These are phyloP conservation scores for Leccinum boreale DNA, from an alignment of 768 basidiomycete species.

Conservation along the genomic window DNA sequence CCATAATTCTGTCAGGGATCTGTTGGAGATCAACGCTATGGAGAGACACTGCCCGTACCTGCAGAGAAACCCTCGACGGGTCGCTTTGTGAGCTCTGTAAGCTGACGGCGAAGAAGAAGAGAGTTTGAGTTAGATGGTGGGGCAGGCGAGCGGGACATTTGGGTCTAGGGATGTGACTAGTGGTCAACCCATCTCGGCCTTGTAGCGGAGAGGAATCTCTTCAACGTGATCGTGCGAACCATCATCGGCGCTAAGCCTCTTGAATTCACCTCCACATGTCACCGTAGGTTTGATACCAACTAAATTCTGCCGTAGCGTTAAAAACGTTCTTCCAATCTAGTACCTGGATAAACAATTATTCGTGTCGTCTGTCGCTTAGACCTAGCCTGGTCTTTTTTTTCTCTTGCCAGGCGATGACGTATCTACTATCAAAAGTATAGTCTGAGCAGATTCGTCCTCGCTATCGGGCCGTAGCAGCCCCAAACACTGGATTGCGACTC, in stretches of 20 bases:
- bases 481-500: not conserved
- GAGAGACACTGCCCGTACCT: slow-evolving; percentile 45
- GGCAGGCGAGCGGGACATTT: slow-evolving; percentile 27
- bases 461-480: not conserved
- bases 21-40: slow-evolving; percentile 31
- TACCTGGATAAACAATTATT: too few relatives aligned
- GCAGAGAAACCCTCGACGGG: slow-evolving; percentile 98
- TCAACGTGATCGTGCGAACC: slow-evolving; percentile 23
- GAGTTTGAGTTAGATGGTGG: slow-evolving; percentile 33
- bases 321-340: not conserved
- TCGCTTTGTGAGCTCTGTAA: slow-evolving; percentile 82
- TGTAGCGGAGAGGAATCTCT: not conserved
- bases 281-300: not conserved
- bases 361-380: too few relatives aligned
- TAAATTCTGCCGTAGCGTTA: not conserved
- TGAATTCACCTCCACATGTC: not conserved
- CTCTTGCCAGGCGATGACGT: not conserved
- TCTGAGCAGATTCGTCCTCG: not conserved
- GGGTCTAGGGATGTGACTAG: slow-evolving; percentile 2
- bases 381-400: too few relatives aligned
- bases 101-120: slow-evolving; percentile 74
- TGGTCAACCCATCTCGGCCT: not conserved
- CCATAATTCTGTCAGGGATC: slow-evolving; percentile 32
- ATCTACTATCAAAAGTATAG: not conserved
- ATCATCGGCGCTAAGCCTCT: too few relatives aligned